Evolutionary conservation across 257 asterid species (phyloP), one percentile per base, ranked within the genome.

Genomic region (Striga asiatica): DNA sequence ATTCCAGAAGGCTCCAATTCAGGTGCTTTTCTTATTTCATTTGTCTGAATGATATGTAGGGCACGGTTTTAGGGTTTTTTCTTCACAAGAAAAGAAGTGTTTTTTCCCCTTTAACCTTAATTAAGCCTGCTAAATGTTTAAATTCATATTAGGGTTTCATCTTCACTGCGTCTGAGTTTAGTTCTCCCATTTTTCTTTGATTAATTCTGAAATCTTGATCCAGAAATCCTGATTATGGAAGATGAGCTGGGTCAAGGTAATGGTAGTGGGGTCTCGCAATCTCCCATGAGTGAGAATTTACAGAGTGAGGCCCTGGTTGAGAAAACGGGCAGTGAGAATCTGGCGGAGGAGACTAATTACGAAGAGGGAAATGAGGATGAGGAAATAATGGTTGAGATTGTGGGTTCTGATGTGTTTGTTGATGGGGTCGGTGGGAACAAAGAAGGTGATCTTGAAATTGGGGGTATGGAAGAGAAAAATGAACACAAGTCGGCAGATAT

Each of bases 361-460:
- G 70, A 42, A 28, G 88, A 53, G 52, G 80, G 73, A 23, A 89
- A 77, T 28, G 85, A 67, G 11, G 88, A 66, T 20, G 52, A 11
- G 51, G 95, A 86, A 68, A 67, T 83, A 54, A 86, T 85, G 93
- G 83, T 85, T 23, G 98, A 86, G 64, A 66, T 85, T 65, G 94
- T 86, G 62, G 95, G 92, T 42, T 76, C 98, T 14, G 85, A 87
- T 70, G 88, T 84, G 60, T 75, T 62, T 68, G 92, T 87, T 32
- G 95, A 82, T 79, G 94, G 95, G 48, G 61, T 82, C 12, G 60
- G 84, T 69, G 78, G 78, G 17, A 31, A 53, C 2, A 71, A 42
- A 47, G 82, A 65, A 23, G 76, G 72, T 42, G 70, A 63, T 56
- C 48, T 58, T 4, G 73, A 71, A 53, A 73, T 42, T 53, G 74